Evolutionary conservation across 306 rosid genomes (phyloP).

Genomic region (Pyrus betulifolia): DNA sequence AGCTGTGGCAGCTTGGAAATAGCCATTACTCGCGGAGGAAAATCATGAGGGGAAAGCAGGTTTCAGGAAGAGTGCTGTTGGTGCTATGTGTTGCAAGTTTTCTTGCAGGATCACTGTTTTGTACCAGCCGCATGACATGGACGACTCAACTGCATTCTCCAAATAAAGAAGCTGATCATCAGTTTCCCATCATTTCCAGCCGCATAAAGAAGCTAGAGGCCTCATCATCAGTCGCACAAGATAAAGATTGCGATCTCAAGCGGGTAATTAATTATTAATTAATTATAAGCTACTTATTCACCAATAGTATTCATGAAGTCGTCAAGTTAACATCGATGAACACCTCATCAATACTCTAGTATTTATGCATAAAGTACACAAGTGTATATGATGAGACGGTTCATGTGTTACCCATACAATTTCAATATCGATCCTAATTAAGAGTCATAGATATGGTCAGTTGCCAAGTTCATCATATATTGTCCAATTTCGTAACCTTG

Average conservation of each 20-base stretch:
- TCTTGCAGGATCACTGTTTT: constrained; percentile 60
- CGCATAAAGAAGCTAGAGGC: neutral
- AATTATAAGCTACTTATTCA: neutral
- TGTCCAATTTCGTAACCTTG: neutral
- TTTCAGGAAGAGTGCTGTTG: constrained; percentile 46
- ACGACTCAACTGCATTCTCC: constrained; percentile 21
- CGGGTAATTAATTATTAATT: constrained; percentile 11
- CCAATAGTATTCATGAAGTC: neutral
- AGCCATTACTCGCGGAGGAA: neutral
- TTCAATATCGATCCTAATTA: too few species aligned
- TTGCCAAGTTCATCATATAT: too few species aligned
- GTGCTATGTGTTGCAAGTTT: constrained; percentile 61
- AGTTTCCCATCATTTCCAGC: constrained; percentile 10
- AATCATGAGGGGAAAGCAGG: constrained; percentile 51
- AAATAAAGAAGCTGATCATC: constrained; percentile 3
- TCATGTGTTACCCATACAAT: too few species aligned
- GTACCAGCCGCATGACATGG: constrained; percentile 50
- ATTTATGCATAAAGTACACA: too few species aligned
- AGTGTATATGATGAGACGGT: too few species aligned
- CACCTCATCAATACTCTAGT: too few species aligned
- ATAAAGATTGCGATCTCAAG: constrained; percentile 31
- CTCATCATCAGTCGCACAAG: neutral
- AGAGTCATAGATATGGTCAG: too few species aligned
- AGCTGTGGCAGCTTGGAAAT: neutral
- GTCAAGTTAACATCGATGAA: too few species aligned